Evolutionary conservation across 2,329 filamentous ascomycete species (phyloP).

Genomic region (Myriosclerotinia curreyana): DNA sequence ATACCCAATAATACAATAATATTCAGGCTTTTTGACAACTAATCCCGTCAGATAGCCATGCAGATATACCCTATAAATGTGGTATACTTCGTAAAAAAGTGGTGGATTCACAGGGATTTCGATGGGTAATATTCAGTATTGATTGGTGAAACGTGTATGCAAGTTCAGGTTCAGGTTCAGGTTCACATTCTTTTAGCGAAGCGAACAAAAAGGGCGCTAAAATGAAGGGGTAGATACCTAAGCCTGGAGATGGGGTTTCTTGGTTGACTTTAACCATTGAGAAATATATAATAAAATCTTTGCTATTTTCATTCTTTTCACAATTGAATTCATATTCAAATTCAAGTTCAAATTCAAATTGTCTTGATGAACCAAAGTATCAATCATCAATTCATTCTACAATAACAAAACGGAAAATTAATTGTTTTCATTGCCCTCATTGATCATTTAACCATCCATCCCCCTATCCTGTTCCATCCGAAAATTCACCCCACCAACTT

Average conservation of each 20-base stretch:
- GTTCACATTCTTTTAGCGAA: neutral
- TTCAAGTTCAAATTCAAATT: too few species aligned
- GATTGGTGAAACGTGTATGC: slow-evolving; percentile 12
- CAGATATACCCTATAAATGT: slow-evolving; percentile 10
- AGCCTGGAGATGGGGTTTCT: too few species aligned
- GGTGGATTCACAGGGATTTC: slow-evolving; percentile 7
- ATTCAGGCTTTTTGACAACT: slow-evolving; percentile 2
- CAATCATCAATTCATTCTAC: neutral
- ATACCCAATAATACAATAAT: neutral
- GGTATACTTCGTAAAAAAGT: neutral
- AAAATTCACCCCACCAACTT: slow-evolving; percentile 7
- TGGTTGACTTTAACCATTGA: too few species aligned
- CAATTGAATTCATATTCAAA: too few species aligned
- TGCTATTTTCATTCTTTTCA: neutral
- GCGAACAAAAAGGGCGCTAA: neutral
- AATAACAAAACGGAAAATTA: neutral
- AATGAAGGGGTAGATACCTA: neutral
- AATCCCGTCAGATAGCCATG: neutral
- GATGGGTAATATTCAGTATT: slow-evolving; percentile 11
- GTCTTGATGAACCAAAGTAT: neutral
- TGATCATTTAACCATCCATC: slow-evolving; percentile 9
- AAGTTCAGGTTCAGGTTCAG: neutral
- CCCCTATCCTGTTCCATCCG: neutral
- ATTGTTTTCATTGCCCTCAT: slow-evolving; percentile 2
- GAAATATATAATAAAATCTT: neutral